Percentiles rank a stretch among this genome's conserved stretches.
Conservation (phyloP, 352 stramenopile genomes). For the Globisporangium polare region DNA sequence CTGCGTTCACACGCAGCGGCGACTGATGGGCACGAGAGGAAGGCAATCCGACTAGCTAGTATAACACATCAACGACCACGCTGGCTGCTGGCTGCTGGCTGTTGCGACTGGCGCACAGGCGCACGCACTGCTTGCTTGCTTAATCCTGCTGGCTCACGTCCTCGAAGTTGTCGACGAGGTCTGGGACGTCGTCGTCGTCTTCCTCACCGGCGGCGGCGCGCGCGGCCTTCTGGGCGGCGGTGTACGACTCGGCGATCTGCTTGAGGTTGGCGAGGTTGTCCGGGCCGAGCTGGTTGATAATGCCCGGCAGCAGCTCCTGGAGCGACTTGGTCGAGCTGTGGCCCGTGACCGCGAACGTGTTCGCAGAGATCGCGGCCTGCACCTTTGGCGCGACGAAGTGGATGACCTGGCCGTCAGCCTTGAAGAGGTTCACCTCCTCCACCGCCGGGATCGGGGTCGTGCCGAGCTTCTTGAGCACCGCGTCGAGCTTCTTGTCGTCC, state of each 20-base stretch:
- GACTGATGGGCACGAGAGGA: not conserved
- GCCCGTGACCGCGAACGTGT: constrained; percentile 98
- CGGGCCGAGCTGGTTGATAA: constrained; percentile 98
- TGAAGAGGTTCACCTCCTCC: constrained; percentile 99
- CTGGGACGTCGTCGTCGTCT: constrained; percentile 95
- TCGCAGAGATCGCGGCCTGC: constrained; percentile 96
- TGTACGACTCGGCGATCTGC: constrained; percentile 91
- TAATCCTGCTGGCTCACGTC: constrained; percentile 93
- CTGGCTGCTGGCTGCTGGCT: not conserved
- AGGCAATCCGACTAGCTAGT: constrained; percentile 20
- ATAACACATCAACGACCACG: constrained; percentile 21
- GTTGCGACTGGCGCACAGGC: not conserved
- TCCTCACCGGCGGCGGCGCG: constrained; percentile 79
- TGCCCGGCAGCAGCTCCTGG: constrained; percentile 96
- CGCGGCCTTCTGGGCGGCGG: constrained; percentile 68
- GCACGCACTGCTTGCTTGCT: constrained; percentile 11
- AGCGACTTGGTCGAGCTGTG: constrained; percentile 95
- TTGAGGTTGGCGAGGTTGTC: constrained; percentile 96
- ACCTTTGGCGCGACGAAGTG: constrained; percentile 98
- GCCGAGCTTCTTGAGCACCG: constrained; percentile 97
- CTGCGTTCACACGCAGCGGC: not conserved
- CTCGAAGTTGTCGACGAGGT: constrained; percentile 99
- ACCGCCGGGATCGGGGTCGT: constrained; percentile 98
- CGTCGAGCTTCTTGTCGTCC: constrained; percentile 98
- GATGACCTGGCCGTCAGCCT: constrained; percentile 98